A percentile compares a stretch with the other conserved stretches of the same genome.
Evolutionary conservation across 306 rosid genomes (phyloP).

Genomic region (Glycine tomentella): DNA sequence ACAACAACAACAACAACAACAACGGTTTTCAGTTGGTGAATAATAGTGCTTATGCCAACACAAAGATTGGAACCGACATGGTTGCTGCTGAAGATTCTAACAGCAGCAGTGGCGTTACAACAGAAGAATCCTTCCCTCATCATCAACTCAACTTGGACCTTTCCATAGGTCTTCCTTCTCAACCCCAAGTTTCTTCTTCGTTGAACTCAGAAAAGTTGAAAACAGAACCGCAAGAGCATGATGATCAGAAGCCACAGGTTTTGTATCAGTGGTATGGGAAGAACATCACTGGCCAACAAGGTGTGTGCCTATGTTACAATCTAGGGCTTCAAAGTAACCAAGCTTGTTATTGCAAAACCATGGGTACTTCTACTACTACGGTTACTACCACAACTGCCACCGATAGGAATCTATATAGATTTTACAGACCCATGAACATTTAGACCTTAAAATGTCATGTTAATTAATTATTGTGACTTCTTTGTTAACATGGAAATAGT

Average conservation of each 20-base stretch:
- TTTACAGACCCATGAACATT: slow-evolving; percentile 54
- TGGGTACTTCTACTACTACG: background rate
- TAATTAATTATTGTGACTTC: background rate
- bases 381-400: slow-evolving; percentile 22
- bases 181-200: background rate
- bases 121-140: slow-evolving; percentile 45
- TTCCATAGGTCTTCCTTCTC: slow-evolving; percentile 61
- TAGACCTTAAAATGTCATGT: slow-evolving; percentile 34
- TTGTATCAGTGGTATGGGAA: slow-evolving; percentile 31
- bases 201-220: slow-evolving; percentile 29
- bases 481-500: no score
- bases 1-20: background rate
- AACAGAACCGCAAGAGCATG: slow-evolving; percentile 1
- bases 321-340: slow-evolving; percentile 59
- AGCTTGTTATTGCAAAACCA: slow-evolving; percentile 57
- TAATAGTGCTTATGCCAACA: background rate
- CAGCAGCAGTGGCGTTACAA: slow-evolving; percentile 56
- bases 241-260: slow-evolving; percentile 34
- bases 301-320: slow-evolving; percentile 57
- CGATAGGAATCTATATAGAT: slow-evolving; percentile 47
- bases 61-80: slow-evolving; percentile 24
- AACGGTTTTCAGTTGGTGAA: slow-evolving; percentile 32
- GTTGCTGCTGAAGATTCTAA: slow-evolving; percentile 54
- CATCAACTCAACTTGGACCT: slow-evolving; percentile 68
- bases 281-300: slow-evolving; percentile 31